A percentile compares a stretch with the other conserved stretches of the same genome.
phyloP scores from a whole-genome alignment of 371 early-diverging fungal species.

The Mortierella sp. region DNA sequence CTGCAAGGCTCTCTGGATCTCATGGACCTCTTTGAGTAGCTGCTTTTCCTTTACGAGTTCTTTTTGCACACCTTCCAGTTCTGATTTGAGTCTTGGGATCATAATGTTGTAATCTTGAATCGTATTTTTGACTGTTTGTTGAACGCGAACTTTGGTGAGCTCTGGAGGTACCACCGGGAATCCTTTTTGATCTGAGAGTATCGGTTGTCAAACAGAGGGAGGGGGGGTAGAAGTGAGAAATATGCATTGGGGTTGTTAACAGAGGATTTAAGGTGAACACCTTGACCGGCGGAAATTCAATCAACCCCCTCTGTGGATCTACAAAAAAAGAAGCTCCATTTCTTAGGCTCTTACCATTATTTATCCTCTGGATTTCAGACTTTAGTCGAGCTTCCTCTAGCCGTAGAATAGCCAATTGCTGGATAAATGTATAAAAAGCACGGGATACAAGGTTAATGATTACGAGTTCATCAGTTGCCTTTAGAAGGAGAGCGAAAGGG shows the following conservation, averaged over 20 bases:
- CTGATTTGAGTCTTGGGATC: conserved; percentile 21
- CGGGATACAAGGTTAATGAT: no score
- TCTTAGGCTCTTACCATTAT: conserved; percentile 10
- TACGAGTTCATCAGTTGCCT: no score
- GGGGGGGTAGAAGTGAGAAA: no score
- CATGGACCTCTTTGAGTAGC: conserved; percentile 28
- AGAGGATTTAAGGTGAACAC: no score
- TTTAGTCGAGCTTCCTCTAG: conserved; percentile 29
- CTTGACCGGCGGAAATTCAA: no score
- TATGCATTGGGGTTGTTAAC: no score
- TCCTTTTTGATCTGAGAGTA: conserved; percentile 4
- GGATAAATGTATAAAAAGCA: background rate
- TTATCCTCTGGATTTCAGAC: conserved; percentile 15
- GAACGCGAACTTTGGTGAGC: conserved; percentile 21
- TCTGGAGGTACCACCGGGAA: conserved; percentile 28
- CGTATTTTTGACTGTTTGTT: conserved; percentile 24
- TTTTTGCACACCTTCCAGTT: conserved; percentile 28
- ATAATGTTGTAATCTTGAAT: conserved; percentile 24
- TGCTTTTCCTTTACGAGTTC: conserved; percentile 33
- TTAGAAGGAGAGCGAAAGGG: no score
- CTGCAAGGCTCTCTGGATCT: conserved; percentile 39
- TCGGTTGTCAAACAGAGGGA: no score
- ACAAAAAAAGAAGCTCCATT: background rate
- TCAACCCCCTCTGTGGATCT: no score
- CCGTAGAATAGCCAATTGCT: conserved; percentile 33